Base-by-base conservation (phyloP, 306 rosid species). In the Boehmeria nivea region DNA sequence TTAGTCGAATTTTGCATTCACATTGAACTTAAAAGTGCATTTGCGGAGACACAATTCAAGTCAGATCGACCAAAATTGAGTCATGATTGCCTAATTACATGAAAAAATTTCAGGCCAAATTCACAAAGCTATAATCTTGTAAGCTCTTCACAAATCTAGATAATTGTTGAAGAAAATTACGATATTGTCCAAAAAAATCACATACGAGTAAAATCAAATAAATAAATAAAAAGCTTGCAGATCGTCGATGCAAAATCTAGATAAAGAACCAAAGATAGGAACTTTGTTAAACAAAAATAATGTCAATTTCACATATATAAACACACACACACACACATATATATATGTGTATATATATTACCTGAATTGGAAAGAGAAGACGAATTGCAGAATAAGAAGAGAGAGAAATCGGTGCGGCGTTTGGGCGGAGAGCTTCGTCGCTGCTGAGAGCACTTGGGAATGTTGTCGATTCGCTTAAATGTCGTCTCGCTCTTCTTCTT, bases 371-470 rank as follows among this genome's bases (percentile, higher is more conserved):
- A 31, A 25, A 45, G 25, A 21, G 52, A 50, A 70, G 24, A 53
- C 8, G 52, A 57, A 51, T 28, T 42, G 74, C 38, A 49, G 43
- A 68, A 59, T 22, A 68, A 69, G 28, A 69, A 68, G 54, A 34
- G 54, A 37, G 83, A 77, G 70, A 77, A 77, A 60, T 72, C 76
- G 51, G 73, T 69, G 67, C 83, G 83, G 70, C 76, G 79, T 69
- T 65, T 84, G 18, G 94, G 88, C 31, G 71, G 81, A 21, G 88
- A 76, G 69, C 88, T 84, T 71, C 94, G 69, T 2, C 78, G 94
- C 43, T 84, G 81, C 51, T 76, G 86, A 73, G 83, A 78, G 59
- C 67, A 75, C 9, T 69, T 73, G 0, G 77, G 66, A 33, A 84
- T 22, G 22, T 57, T 49, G 57, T 78, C 84, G 43, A 71, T 39